These are phyloP conservation scores for Penicillium capsulatum DNA, from an alignment of 2,329 filamentous ascomycete species.

Conservation along the genomic window DNA sequence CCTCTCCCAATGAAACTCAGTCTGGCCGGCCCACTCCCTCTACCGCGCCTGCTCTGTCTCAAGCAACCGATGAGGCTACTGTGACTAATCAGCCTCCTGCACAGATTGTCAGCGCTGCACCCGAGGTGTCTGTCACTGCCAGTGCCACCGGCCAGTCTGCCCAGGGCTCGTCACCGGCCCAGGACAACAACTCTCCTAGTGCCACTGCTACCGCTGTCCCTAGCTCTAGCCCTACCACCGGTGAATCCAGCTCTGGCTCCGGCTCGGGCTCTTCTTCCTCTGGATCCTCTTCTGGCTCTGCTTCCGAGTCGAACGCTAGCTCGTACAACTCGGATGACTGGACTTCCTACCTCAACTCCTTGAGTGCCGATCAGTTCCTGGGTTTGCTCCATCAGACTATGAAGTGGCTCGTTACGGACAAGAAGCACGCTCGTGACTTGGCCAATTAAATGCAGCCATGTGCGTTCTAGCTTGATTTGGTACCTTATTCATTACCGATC, in stretches of 20 bases:
- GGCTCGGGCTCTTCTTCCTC: constrained; percentile 3
- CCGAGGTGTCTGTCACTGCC: constrained; percentile 22
- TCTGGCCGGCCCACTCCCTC: constrained; percentile 9
- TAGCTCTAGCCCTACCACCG: constrained; percentile 8
- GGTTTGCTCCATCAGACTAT: constrained; percentile 27
- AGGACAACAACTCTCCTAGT: no score
- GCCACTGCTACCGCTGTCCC: no score
- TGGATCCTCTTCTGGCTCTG: constrained; percentile 5
- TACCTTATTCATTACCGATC: constrained; percentile 3
- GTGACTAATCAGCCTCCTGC: constrained; percentile 18
- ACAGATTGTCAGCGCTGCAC: constrained; percentile 20
- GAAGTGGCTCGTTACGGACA: constrained; percentile 32
- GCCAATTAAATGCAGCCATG: background rate
- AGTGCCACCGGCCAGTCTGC: constrained; percentile 18
- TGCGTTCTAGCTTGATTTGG: background rate
- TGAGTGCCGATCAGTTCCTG: constrained; percentile 31
- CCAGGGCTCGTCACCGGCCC: no score
- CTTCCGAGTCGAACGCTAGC: constrained; percentile 12
- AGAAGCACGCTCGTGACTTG: constrained; percentile 31
- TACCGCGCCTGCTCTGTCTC: constrained; percentile 15
- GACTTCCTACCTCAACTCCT: constrained; percentile 29
- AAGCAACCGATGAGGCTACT: constrained; percentile 20
- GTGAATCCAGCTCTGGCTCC: constrained; percentile 2
- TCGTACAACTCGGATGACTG: constrained; percentile 18
- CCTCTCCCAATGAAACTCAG: no score